phyloP scores from a whole-genome alignment of 2,329 filamentous ascomycete genomes.

The Colletotrichum abscissum region DNA sequence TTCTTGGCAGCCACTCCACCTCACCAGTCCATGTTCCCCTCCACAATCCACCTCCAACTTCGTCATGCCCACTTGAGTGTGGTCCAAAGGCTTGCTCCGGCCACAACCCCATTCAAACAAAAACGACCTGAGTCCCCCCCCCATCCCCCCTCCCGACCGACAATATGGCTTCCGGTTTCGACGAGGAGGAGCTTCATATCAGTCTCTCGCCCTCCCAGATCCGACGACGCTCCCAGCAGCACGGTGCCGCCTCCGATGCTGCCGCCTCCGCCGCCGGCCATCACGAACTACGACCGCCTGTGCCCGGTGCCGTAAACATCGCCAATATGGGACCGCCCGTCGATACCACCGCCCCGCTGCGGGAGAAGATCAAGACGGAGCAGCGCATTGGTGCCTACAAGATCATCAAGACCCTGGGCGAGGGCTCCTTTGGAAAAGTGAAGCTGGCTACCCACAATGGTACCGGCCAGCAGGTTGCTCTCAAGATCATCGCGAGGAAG shows the following conservation, averaged over 20 bases:
- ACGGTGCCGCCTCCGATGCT: constrained; percentile 24
- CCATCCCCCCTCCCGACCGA: constrained; percentile 21
- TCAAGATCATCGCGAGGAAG: constrained; percentile 97
- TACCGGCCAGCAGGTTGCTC: constrained; percentile 92
- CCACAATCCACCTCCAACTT: constrained; percentile 35
- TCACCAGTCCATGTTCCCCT: constrained; percentile 31
- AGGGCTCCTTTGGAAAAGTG: constrained; percentile 98
- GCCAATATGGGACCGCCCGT: constrained; percentile 48
- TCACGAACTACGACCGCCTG: constrained; percentile 40
- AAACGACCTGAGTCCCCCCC: constrained; percentile 29
- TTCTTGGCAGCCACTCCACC: constrained; percentile 33
- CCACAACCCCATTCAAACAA: constrained; percentile 36
- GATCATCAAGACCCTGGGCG: constrained; percentile 89
- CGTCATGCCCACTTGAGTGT: constrained; percentile 36
- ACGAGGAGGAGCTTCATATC: constrained; percentile 87
- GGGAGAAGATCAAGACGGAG: constrained; percentile 71
- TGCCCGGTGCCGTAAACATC: constrained; percentile 42
- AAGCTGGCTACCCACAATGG: constrained; percentile 94
- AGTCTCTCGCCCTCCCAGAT: constrained; percentile 67
- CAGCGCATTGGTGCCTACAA: constrained; percentile 93
- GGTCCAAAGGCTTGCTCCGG: constrained; percentile 35
- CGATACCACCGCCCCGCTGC: constrained; percentile 39
- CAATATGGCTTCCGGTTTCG: constrained; percentile 69
- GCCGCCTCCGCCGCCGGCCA: constrained; percentile 36
- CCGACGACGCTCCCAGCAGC: constrained; percentile 55